phyloP scores from a whole-genome alignment of 495 filamentous ascomycete species.

The Bathelium albidoporum region DNA sequence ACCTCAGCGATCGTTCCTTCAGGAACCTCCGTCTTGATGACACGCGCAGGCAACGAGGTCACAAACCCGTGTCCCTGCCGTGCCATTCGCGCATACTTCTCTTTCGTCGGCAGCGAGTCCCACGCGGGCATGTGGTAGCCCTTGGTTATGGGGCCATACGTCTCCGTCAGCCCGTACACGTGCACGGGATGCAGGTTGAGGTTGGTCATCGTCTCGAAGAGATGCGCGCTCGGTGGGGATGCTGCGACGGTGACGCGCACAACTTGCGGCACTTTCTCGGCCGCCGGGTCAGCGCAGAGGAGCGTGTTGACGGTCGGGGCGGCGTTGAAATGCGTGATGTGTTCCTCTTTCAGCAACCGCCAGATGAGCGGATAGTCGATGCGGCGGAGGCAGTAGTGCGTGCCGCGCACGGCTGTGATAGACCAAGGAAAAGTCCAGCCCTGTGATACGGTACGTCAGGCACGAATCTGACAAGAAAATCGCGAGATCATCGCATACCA shows the following conservation, averaged over 20 bases:
- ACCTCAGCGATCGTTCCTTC: conserved; percentile 67
- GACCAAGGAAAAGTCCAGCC: conserved; percentile 55
- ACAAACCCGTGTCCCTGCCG: conserved; percentile 90
- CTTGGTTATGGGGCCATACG: conserved; percentile 92
- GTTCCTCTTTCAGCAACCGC: conserved; percentile 70
- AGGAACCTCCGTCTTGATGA: conserved; percentile 67
- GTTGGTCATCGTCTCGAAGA: conserved; percentile 85
- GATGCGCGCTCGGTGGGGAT: conserved; percentile 72
- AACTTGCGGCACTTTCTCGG: conserved; percentile 53
- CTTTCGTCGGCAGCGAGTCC: conserved; percentile 56
- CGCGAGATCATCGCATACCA: conserved; percentile 46
- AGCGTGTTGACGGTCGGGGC: conserved; percentile 95
- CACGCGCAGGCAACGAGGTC: conserved; percentile 66
- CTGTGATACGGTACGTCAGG: conserved; percentile 3
- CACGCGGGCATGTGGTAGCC: conserved; percentile 78
- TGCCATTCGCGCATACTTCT: conserved; percentile 79
- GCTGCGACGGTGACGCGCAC: conserved; percentile 91
- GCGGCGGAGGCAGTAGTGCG: conserved; percentile 89
- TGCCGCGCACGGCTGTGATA: conserved; percentile 81
- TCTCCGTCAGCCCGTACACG: conserved; percentile 91
- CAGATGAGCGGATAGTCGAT: conserved; percentile 92
- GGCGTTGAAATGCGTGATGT: conserved; percentile 89
- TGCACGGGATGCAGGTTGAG: conserved; percentile 88
- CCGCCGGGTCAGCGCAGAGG: conserved; percentile 66
- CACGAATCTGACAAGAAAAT: conserved; percentile 37